These are phyloP conservation scores for Phytophthora constricta DNA, from an alignment of 352 stramenopile species.

Conservation along the genomic window DNA sequence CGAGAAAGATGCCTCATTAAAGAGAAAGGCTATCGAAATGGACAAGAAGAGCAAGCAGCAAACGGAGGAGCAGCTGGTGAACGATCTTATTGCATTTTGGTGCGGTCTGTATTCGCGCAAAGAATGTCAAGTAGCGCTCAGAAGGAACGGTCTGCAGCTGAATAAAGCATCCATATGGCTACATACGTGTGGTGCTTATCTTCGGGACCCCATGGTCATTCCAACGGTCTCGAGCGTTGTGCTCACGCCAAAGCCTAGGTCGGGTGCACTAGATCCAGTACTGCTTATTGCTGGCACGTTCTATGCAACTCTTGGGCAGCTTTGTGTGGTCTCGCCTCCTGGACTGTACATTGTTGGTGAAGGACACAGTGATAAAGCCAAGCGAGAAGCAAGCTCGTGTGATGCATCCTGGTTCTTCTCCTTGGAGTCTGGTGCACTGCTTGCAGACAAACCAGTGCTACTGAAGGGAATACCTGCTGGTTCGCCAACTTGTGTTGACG, in stretches of 20 bases:
- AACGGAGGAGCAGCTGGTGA: slow-evolving; percentile 42
- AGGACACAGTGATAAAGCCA: slow-evolving; percentile 46
- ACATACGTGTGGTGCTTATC: slow-evolving; percentile 45
- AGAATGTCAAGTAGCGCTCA: slow-evolving; percentile 68
- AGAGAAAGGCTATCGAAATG: slow-evolving; percentile 18
- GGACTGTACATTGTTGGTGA: slow-evolving; percentile 55
- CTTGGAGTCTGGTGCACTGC: slow-evolving; percentile 44
- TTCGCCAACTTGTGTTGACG: slow-evolving; percentile 70
- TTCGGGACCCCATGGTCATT: slow-evolving; percentile 53
- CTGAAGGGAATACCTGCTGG: slow-evolving; percentile 68
- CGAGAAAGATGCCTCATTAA: slow-evolving; percentile 27
- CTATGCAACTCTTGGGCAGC: slow-evolving; percentile 58
- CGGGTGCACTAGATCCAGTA: slow-evolving; percentile 64
- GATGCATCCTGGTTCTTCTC: slow-evolving; percentile 83
- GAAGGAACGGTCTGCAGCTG: slow-evolving; percentile 49
- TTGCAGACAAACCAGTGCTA: slow-evolving; percentile 45
- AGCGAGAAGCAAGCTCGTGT: slow-evolving; percentile 50
- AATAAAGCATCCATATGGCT: slow-evolving; percentile 58
- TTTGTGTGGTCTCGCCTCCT: slow-evolving; percentile 73
- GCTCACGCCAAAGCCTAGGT: slow-evolving; percentile 40
- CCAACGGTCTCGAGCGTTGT: slow-evolving; percentile 42
- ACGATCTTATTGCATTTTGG: slow-evolving; percentile 63
- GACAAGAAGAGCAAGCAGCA: slow-evolving; percentile 23
- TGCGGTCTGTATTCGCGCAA: slow-evolving; percentile 61
- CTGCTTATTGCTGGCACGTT: slow-evolving; percentile 78